Conservation (phyloP, 2,329 filamentous ascomycete genomes). For the Calonectria pauciramosa region DNA sequence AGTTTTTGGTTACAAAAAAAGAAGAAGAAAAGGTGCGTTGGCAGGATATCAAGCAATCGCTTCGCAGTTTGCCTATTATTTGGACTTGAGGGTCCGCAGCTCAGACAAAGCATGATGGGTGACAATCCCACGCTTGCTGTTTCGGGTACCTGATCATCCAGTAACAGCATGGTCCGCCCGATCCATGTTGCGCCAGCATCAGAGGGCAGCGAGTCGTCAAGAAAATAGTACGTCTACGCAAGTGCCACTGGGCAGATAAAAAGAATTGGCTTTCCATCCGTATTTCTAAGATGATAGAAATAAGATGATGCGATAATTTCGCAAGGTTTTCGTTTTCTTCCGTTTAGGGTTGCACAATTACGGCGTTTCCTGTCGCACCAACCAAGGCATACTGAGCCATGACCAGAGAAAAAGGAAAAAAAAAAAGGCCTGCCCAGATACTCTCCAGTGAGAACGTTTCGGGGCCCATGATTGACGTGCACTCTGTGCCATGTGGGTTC, state of each 20-base stretch:
- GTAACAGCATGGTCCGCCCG: not conserved
- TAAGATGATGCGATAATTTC: not conserved
- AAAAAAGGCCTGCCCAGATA: not conserved
- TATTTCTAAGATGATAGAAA: not conserved
- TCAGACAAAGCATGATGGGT: not conserved
- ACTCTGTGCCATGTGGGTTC: not conserved
- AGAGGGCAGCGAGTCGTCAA: not conserved
- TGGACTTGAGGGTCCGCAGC: not conserved
- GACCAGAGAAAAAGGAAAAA: not conserved
- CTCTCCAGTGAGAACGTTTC: not conserved
- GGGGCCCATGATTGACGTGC: not conserved
- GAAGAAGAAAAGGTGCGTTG: not conserved
- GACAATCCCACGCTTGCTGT: not conserved
- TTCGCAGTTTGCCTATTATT: not conserved
- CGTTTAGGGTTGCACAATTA: not conserved
- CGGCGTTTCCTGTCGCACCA: not conserved
- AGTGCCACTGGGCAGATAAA: not conserved
- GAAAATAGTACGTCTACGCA: not conserved
- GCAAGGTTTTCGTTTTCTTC: not conserved
- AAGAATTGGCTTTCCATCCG: not conserved
- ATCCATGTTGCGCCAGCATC: not conserved
- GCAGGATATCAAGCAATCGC: not conserved
- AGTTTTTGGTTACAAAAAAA: not conserved
- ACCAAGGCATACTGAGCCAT: not conserved
- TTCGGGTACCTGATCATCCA: slow-evolving; percentile 1